phyloP scores from a whole-genome alignment of 257 asterid species.

The Sherardia arvensis region DNA sequence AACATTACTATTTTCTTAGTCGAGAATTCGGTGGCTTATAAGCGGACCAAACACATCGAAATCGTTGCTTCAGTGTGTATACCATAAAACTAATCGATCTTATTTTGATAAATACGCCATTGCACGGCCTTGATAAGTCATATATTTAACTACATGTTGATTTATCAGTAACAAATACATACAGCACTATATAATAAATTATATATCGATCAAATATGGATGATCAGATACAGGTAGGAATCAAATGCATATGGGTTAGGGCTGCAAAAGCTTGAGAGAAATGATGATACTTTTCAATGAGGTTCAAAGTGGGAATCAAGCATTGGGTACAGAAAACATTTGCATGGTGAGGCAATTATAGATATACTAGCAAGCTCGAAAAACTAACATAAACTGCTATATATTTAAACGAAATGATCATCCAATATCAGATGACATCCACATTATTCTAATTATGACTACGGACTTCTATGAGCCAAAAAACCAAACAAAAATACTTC shows the following conservation, averaged over 20 bases:
- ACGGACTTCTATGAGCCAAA: background rate
- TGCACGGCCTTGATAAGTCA: too few relatives aligned
- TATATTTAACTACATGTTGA: too few relatives aligned
- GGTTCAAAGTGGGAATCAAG: background rate
- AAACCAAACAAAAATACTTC: too few relatives aligned
- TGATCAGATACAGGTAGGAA: background rate
- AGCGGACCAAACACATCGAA: too few relatives aligned
- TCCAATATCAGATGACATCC: background rate
- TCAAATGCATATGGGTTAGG: background rate
- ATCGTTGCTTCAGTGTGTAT: too few relatives aligned
- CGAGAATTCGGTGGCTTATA: too few relatives aligned
- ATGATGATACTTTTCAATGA: constrained; percentile 13
- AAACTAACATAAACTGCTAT: background rate
- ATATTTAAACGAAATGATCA: background rate
- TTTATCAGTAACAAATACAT: too few relatives aligned
- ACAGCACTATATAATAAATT: too few relatives aligned
- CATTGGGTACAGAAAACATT: background rate
- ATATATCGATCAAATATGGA: too few relatives aligned
- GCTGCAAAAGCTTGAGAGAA: constrained; percentile 9
- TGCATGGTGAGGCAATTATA: background rate
- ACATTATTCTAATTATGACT: background rate
- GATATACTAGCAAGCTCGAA: background rate
- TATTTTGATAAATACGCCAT: too few relatives aligned
- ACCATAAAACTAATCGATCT: too few relatives aligned
- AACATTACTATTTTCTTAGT: too few relatives aligned